These are phyloP conservation scores for Hymenoscyphus repandus DNA, from an alignment of 2,329 filamentous ascomycete genomes.

Conservation along the genomic window DNA sequence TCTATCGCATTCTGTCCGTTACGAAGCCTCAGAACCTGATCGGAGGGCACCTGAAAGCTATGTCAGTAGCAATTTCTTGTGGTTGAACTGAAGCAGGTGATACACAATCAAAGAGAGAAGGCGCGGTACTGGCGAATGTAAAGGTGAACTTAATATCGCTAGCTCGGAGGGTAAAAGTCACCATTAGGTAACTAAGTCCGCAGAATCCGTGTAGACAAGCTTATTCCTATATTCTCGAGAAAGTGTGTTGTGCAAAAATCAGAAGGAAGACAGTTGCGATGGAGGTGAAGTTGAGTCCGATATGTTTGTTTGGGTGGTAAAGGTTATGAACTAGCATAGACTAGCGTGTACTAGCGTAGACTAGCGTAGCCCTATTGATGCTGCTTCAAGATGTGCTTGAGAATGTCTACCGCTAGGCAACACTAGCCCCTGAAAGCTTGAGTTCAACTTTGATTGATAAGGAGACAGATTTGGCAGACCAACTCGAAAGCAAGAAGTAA, in stretches of 20 bases:
- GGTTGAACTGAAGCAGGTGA: not conserved
- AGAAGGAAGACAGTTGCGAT: not conserved
- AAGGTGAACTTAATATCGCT: too few species aligned
- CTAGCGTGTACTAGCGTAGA: too few species aligned
- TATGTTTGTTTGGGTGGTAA: not conserved
- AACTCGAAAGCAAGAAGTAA: too few species aligned
- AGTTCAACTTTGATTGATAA: too few species aligned
- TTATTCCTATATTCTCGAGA: too few species aligned
- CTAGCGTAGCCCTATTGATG: too few species aligned
- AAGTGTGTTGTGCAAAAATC: not conserved
- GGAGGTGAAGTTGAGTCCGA: not conserved
- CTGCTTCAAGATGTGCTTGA: not conserved
- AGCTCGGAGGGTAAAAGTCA: too few species aligned
- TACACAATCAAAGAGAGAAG: not conserved
- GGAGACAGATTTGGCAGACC: too few species aligned
- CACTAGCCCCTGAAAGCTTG: not conserved
- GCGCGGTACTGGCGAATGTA: not conserved
- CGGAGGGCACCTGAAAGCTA: conserved; percentile 37
- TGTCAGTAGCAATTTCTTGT: not conserved
- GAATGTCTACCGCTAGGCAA: not conserved
- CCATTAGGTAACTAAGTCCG: too few species aligned
- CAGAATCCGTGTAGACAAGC: too few species aligned
- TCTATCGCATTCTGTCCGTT: conserved; percentile 43
- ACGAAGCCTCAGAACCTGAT: conserved; percentile 38
- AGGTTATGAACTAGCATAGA: not conserved